These are phyloP conservation scores for Populus nigra DNA, from an alignment of 345 rosid species.

Conservation along the genomic window DNA sequence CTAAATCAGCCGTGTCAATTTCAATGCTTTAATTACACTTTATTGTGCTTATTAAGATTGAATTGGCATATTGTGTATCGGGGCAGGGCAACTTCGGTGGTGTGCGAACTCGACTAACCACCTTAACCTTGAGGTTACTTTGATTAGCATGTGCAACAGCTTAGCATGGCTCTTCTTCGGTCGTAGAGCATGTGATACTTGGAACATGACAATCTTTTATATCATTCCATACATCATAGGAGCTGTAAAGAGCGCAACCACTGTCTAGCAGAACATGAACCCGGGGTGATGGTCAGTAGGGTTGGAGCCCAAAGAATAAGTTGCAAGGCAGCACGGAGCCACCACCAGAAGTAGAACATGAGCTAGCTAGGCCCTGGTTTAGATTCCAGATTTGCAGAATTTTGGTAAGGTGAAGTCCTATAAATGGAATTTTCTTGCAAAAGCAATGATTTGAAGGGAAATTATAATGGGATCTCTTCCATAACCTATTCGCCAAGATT, in stretches of 20 bases:
- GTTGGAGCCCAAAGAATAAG: slow-evolving; percentile 6
- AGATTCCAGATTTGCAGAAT: not conserved
- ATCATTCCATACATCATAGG: slow-evolving; percentile 82
- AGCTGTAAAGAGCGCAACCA: slow-evolving; percentile 58
- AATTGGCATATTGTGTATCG: slow-evolving; percentile 9
- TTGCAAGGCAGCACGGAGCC: not conserved
- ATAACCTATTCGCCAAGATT: not conserved
- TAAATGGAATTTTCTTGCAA: not conserved
- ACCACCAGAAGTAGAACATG: slow-evolving; percentile 1
- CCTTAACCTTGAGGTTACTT: slow-evolving; percentile 50
- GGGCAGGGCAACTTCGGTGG: slow-evolving; percentile 89
- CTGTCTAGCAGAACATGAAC: slow-evolving; percentile 51
- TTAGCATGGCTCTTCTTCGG: slow-evolving; percentile 60
- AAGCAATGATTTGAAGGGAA: slow-evolving; percentile 7
- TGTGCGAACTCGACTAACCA: slow-evolving; percentile 70
- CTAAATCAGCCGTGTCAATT: slow-evolving; percentile 43
- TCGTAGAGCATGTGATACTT: slow-evolving; percentile 51
- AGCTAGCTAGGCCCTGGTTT: not conserved
- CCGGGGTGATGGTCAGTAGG: slow-evolving; percentile 47
- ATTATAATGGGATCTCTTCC: not conserved
- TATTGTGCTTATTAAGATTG: slow-evolving; percentile 67
- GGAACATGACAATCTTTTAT: slow-evolving; percentile 52
- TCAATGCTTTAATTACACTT: slow-evolving; percentile 45
- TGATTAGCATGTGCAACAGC: slow-evolving; percentile 59
- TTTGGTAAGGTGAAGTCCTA: not conserved